Evolutionary conservation across 1,139 yeast species (phyloP), one percentile per base, ranked within the genome.

Genomic region (Pichia sp.): DNA sequence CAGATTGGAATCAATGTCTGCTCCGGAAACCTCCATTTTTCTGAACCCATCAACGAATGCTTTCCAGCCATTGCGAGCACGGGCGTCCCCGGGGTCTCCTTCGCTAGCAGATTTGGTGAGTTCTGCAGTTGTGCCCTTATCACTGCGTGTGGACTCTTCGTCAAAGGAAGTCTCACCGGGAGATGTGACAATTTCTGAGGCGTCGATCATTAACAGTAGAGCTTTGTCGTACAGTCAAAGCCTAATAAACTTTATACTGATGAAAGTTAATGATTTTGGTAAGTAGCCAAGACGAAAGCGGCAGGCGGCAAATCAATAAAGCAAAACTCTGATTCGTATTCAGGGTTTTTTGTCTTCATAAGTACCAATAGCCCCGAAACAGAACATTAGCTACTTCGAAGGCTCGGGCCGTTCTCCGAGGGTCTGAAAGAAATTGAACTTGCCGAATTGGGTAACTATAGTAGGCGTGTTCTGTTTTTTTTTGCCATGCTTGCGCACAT

Each of bases 1-100:
- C 63, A 84, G 71, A 64, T 75, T 75, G 41, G 86, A 84, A 66
- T 84, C 90, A 50, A 82, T 58, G 10, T 40, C 41, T 24, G 12
- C 20, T 6, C 27, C 17, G 3, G 34, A 12, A 43, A 9, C 24
- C 16, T 52, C 48, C 33, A 31, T 34, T 49, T 51, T 51, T 43
- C 55, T 57, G 20, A 57, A 57, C 5, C 60, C 55, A 41, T 57
- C 57, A 29, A 51, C 20, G 34, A 57, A 52, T 9, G 30, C 36
- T 10, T 12, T 8, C 54, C 53, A 54, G 10, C 42, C 34, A 12
- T 27, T 14, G 17, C 16, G 5, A 8, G 24, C 34, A 9, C 24
- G 2, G 24, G 24, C 24, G 40, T 10, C 1, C 27, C 14, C 14
- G 14, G 5, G 20, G 3, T 3, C 24, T 20, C n/a, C n/a, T 14